Conservation (phyloP, 78 protist species). For the Anaeramoeba flamelloides region DNA sequence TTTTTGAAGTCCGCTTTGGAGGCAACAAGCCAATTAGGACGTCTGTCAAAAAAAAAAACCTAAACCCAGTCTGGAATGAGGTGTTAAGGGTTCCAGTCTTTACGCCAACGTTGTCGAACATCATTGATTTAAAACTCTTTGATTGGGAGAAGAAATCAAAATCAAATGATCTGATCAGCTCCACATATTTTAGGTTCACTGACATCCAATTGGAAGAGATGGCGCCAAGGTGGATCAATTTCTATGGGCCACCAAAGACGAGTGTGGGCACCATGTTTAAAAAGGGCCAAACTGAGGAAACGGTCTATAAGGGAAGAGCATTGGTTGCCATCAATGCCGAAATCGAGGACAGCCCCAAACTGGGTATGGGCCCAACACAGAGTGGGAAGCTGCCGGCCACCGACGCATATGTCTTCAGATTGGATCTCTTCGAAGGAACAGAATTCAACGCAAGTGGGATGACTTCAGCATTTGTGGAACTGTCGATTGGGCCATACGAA, state of each 20-base stretch:
- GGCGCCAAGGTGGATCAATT: constrained; percentile 13
- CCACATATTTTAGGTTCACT: constrained; percentile 1
- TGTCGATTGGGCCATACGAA: constrained; percentile 7
- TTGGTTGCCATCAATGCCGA: constrained; percentile 12
- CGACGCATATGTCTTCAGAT: not conserved
- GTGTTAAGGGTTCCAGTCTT: constrained; percentile 5
- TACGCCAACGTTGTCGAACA: not conserved
- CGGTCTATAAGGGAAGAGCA: constrained; percentile 11
- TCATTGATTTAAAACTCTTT: not conserved
- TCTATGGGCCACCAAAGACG: constrained; percentile 24
- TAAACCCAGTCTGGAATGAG: constrained; percentile 10
- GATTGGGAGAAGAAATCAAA: constrained; percentile 1
- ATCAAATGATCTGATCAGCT: not conserved
- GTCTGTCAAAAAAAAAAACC: not conserved
- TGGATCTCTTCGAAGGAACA: constrained; percentile 26
- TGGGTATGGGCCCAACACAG: not conserved
- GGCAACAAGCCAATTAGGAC: not conserved
- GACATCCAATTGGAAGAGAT: not conserved
- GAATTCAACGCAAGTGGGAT: constrained; percentile 10
- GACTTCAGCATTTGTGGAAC: not conserved
- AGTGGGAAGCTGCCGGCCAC: not conserved
- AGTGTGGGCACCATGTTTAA: not conserved
- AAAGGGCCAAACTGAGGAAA: not conserved
- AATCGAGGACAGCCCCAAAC: not conserved
- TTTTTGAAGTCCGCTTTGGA: constrained; percentile 9